A percentile compares a stretch with the other conserved stretches of the same genome.
These are phyloP conservation scores for Escovopsis weberi DNA, from an alignment of 2,329 filamentous ascomycete species.

Conservation along the genomic window DNA sequence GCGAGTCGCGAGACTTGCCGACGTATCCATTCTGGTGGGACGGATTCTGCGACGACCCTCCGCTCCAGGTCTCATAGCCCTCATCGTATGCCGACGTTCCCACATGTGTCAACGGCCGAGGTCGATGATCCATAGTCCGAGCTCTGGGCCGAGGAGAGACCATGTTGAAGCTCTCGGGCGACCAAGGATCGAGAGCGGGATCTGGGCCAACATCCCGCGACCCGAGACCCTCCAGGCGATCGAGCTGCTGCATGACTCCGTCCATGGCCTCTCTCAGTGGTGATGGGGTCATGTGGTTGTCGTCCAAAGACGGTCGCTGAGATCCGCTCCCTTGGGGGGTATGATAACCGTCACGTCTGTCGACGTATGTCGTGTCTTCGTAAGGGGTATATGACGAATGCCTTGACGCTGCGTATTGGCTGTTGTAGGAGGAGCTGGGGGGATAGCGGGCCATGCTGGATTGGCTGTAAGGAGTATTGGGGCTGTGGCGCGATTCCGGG, in stretches of 20 bases:
- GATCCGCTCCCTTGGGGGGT: constrained; percentile 45
- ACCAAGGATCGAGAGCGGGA: constrained; percentile 62
- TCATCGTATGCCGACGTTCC: constrained; percentile 51
- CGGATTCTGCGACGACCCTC: constrained; percentile 35
- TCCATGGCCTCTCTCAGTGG: constrained; percentile 93
- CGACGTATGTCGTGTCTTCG: constrained; percentile 18
- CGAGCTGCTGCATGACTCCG: constrained; percentile 88
- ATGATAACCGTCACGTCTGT: constrained; percentile 19
- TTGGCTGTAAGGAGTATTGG: constrained; percentile 18
- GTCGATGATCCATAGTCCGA: constrained; percentile 13
- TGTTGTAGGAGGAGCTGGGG: constrained; percentile 4
- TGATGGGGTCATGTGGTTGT: constrained; percentile 66
- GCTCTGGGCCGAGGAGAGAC: constrained; percentile 18
- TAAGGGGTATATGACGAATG: constrained; percentile 28
- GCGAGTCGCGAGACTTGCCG: constrained; percentile 40
- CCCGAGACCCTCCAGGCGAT: constrained; percentile 51
- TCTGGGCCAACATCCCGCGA: constrained; percentile 40
- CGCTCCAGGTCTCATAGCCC: constrained; percentile 44
- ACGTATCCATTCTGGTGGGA: constrained; percentile 26
- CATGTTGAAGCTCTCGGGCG: constrained; percentile 68
- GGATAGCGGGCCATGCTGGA: not conserved
- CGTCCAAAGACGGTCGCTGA: constrained; percentile 51
- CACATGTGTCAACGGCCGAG: constrained; percentile 54
- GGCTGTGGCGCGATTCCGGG: constrained; percentile 20
- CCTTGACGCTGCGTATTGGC: constrained; percentile 16